Evolutionary conservation across 2,329 filamentous ascomycete genomes (phyloP).

Genomic region (Colletotrichum sansevieriae): DNA sequence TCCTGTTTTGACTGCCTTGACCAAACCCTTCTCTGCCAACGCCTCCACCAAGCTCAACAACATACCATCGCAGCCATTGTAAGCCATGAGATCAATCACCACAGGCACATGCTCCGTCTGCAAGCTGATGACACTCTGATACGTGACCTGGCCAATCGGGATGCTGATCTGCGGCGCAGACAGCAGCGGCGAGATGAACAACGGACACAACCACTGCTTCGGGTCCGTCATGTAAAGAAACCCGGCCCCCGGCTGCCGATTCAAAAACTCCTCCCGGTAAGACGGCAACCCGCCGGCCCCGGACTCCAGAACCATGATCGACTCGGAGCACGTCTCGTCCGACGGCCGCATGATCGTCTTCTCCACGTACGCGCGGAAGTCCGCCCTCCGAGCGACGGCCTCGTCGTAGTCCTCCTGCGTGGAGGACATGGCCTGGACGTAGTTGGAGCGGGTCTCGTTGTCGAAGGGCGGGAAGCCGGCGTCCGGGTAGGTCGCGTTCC

Average conservation of each 20-base stretch:
- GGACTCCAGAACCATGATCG: conserved; percentile 29
- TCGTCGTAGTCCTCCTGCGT: conserved; percentile 6
- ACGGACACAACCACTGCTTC: conserved; percentile 13
- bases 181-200: conserved; percentile 5
- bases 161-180: conserved; percentile 17
- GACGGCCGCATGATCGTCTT: not conserved
- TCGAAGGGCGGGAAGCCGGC: conserved; percentile 30
- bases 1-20: conserved; percentile 12
- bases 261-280: conserved; percentile 28
- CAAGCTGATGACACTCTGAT: conserved; percentile 16
- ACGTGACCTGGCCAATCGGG: conserved; percentile 17
- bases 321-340: conserved; percentile 22
- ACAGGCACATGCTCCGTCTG: conserved; percentile 25
- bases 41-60: conserved; percentile 15
- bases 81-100: conserved; percentile 17
- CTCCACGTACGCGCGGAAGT: conserved; percentile 4
- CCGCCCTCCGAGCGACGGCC: not conserved
- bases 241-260: conserved; percentile 16
- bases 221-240: conserved; percentile 21
- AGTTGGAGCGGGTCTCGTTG: conserved; percentile 8
- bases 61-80: conserved; percentile 26
- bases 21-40: conserved; percentile 2
- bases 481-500: conserved; percentile 16
- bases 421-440: not conserved
- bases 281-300: conserved; percentile 25